Evolutionary conservation across 2,329 filamentous ascomycete genomes (phyloP), one percentile per base, ranked within the genome.

Genomic region (Bipolaris oryzae): DNA sequence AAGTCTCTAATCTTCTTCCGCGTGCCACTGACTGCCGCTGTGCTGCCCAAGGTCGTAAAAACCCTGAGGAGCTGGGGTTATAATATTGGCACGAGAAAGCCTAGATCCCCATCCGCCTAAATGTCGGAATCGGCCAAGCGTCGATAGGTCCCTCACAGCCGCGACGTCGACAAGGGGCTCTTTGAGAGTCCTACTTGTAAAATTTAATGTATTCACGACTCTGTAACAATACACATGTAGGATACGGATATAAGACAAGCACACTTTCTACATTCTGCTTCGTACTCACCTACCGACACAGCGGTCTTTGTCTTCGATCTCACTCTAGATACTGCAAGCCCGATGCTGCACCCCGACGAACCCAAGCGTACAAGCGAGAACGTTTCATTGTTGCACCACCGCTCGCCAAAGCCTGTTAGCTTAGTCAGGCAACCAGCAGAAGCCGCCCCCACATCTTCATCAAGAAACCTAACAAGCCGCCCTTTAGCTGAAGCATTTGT

Each of bases 1-100:
- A 99, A 99, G 80, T 96, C 90, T 67, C 92, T 98, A 76, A 97
- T 99, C 70, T 96, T 99, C 77, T 77, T 98, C 64, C 87, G 95
- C n/a, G 92, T 99, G 9, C 95, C 95, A 7, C 79, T 98, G 62
- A 95, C 95, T 1, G 92, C 91, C 11, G 94, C 92, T 2, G 83
- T 98, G 33, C 92, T 91, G 7, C 95, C 95, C 1, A 97, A 96
- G 78, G 88, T 98, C n/a, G 95, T 97, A 70, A 96, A 92, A 78
- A 85, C 87, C 11, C 81, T 99, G 25, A 83, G 94, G 62, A 84
- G 86, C 11, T 96, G 94, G 92, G 95, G 95, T 5, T 98, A 91
- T 89, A 87, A 98, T 73, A 95, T 99, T 72, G 94, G 94, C 48
- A 96, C 92, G 81, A 83, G 87, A 67, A 85, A 80, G 64, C 73